Evolutionary conservation across 805 yeast genomes (phyloP).

Genomic region (Teunomyces tritomae): DNA sequence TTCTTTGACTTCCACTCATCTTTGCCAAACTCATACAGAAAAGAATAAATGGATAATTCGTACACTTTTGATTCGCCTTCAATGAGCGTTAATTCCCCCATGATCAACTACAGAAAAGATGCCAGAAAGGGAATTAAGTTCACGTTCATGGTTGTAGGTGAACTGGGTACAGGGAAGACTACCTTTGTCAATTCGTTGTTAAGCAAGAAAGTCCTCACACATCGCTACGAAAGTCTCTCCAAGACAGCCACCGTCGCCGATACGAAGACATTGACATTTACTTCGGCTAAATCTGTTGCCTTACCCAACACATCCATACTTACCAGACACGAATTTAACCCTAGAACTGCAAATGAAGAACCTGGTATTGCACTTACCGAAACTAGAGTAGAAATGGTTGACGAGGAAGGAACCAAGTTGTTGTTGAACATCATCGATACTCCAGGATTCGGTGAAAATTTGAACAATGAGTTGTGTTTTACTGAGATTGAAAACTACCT

Average conservation of each 20-base stretch:
- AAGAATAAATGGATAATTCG: constrained; percentile 11
- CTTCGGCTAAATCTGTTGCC: constrained; percentile 54
- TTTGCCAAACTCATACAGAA: neutral
- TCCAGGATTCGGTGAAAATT: constrained; percentile 76
- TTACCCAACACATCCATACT: constrained; percentile 54
- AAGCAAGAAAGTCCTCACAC: constrained; percentile 60
- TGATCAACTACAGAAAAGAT: constrained; percentile 59
- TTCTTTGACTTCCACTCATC: neutral
- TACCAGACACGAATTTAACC: constrained; percentile 57
- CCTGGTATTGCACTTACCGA: constrained; percentile 77
- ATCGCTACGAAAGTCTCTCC: constrained; percentile 46
- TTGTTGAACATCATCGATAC: constrained; percentile 63
- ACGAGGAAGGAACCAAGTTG: constrained; percentile 56
- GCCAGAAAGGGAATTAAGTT: constrained; percentile 71
- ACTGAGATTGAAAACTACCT: constrained; percentile 63
- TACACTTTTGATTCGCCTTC: constrained; percentile 28
- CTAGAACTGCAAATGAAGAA: constrained; percentile 57
- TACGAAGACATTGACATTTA: constrained; percentile 55
- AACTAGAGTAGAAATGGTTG: constrained; percentile 56
- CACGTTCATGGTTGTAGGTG: constrained; percentile 71
- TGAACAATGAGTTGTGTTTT: constrained; percentile 67
- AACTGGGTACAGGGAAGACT: constrained; percentile 74
- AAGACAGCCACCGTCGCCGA: constrained; percentile 25
- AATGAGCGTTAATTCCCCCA: constrained; percentile 31
- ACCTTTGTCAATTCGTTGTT: constrained; percentile 69